These are phyloP conservation scores for Solanum pimpinellifolium DNA, from an alignment of 257 asterid genomes.

Conservation along the genomic window DNA sequence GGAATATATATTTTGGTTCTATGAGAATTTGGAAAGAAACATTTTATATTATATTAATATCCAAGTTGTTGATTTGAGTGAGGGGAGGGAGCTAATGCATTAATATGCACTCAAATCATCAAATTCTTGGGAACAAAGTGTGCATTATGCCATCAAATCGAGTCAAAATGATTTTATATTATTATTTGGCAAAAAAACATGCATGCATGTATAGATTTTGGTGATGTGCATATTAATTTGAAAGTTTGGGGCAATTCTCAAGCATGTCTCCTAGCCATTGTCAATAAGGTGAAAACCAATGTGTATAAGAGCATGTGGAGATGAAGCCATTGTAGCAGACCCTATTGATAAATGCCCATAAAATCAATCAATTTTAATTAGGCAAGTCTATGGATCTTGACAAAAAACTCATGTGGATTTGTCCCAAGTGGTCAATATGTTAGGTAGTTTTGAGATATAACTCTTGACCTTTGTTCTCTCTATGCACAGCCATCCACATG, in stretches of 20 bases:
- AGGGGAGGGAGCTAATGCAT: background rate
- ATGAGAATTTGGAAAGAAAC: background rate
- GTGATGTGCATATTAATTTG: background rate
- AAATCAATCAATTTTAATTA: background rate
- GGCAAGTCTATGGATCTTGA: background rate
- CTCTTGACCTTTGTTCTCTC: constrained; percentile 8
- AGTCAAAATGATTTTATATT: background rate
- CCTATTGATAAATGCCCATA: background rate
- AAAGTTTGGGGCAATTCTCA: constrained; percentile 6
- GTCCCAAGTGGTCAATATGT: constrained; percentile 20
- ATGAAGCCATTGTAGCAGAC: constrained; percentile 6
- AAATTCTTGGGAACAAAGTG: background rate
- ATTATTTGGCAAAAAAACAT: background rate
- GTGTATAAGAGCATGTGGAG: constrained; percentile 17
- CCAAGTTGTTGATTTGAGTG: background rate
- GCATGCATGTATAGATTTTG: background rate
- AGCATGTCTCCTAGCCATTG: constrained; percentile 30
- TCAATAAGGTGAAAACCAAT: constrained; percentile 21
- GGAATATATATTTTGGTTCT: background rate
- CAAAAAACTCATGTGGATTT: constrained; percentile 23
- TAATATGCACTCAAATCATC: background rate
- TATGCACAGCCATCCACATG: constrained; percentile 14
- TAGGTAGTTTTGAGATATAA: constrained; percentile 9
- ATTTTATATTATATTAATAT: background rate
- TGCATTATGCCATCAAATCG: background rate